Evolutionary conservation across 2,329 filamentous ascomycete species (phyloP).

Genomic region (Plectosphaerella plurivora): DNA sequence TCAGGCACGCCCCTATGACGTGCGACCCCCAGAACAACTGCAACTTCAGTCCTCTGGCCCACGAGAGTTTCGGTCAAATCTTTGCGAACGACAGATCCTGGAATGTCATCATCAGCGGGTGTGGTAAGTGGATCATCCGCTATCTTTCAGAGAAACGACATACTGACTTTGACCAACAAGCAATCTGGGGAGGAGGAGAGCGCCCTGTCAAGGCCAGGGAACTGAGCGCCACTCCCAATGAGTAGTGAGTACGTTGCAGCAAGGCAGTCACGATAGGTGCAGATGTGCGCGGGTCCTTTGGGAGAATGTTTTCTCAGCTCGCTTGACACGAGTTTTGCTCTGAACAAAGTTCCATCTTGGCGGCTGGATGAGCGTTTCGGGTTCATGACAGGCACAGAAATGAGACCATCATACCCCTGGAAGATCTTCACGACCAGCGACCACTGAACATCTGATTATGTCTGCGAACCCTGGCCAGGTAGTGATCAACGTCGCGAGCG

Average conservation of each 20-base stretch:
- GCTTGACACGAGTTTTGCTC: neutral
- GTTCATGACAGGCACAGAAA: neutral
- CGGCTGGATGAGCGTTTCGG: neutral
- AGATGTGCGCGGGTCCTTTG: neutral
- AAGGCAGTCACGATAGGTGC: neutral
- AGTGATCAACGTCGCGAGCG: too few species aligned
- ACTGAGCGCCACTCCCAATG: neutral
- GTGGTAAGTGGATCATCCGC: neutral
- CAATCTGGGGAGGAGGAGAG: neutral
- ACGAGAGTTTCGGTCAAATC: neutral
- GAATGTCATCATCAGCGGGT: neutral
- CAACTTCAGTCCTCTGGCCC: neutral
- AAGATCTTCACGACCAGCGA: too few species aligned
- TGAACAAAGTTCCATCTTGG: neutral
- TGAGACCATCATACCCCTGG: neutral
- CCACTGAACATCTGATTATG: too few species aligned
- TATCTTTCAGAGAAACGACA: neutral
- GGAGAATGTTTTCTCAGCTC: neutral
- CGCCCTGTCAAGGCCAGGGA: neutral
- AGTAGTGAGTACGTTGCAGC: neutral
- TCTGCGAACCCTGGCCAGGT: too few species aligned
- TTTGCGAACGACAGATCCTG: neutral
- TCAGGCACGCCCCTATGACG: neutral
- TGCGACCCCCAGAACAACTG: neutral
- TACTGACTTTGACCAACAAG: neutral